Evolutionary conservation across 1,139 yeast genomes (phyloP), one percentile per base, ranked within the genome.

Genomic region (Geotrichum phurueaensis): DNA sequence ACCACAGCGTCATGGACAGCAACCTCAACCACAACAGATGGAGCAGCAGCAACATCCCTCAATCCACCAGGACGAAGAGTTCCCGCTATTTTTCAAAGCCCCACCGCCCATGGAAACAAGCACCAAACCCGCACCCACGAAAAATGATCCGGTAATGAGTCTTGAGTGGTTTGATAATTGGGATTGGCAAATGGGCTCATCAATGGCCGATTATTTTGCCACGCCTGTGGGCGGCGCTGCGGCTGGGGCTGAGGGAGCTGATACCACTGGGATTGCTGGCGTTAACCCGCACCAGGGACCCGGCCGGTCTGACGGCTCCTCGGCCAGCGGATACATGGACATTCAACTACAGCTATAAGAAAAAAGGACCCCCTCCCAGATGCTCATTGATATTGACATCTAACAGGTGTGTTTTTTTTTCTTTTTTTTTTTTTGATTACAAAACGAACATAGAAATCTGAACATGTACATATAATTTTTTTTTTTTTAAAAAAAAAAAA

Each of bases 81-180:
- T 47, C 4, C 50, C 15, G 2, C 50, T n/a, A 23, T 7, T 47
- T n/a, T 47, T 22, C 23, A 12, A 22, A 25, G 27, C 27, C 2
- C 50, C 27, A 23, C 5, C 23, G 18, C 27, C 51, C 15, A 54
- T 45, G 20, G 12, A 9, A 39, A 5, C 43, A 36, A n/a, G 2
- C 10, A 2, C 43, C 3, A 31, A 53, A n/a, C 9, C 54, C 23
- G 49, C 27, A 36, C 22, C 49, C 2, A 18, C 23, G 10, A 36
- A 48, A 9, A 56, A 53, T 18, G 64, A 62, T 43, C 63, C 68
- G 23, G 64, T 62, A n/a, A 59, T 64, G 47, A 68, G 68, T 56
- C 43, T 70, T 27, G 70, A 65, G 23, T 70, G 72, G 72, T 69
- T 70, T 60, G 65, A 65, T 56, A 66, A 64, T 31, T 69, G 71